Conservation (phyloP, 192 early-diverging fungal species). For the Gonapodya prolifera region DNA sequence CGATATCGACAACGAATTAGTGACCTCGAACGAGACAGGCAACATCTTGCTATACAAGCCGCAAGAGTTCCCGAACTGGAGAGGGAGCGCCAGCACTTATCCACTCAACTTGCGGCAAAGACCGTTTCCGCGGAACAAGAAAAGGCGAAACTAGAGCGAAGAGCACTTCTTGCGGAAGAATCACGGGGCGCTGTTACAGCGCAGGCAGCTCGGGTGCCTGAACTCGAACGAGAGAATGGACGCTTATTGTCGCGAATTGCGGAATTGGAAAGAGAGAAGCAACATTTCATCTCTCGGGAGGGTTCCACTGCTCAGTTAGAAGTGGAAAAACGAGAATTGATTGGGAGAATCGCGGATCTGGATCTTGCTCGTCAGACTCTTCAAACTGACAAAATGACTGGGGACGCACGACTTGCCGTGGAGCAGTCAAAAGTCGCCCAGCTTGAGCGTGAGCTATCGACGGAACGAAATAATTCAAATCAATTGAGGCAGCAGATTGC, state of each 20-base stretch:
- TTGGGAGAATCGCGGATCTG: not conserved
- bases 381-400: not conserved
- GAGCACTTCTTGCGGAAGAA: no score
- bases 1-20: not conserved
- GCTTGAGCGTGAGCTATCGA: not conserved
- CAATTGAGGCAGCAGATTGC: not conserved
- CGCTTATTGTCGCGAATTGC: not conserved
- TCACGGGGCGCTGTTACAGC: not conserved
- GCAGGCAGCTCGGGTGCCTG: not conserved
- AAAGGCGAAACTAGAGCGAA: not conserved
- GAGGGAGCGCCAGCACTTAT: not conserved
- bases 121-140: not conserved
- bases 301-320: not conserved
- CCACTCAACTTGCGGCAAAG: not conserved
- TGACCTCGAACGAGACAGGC: not conserved
- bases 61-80: not conserved
- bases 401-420: not conserved
- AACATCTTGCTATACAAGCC: not conserved
- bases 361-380: not conserved
- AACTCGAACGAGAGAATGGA: not conserved
- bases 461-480: not conserved
- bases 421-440: not conserved
- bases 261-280: not conserved
- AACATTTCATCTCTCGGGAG: no score
- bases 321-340: not conserved